A percentile compares a stretch with the other conserved stretches of the same genome.
phyloP scores from a whole-genome alignment of 129 eudicot species.

The sunflower (Helianthus annuus) region HanXRQr2.0-SUNRISE NC_035440.2:111131099-111131598 shows the following conservation, averaged over 20 bases:
- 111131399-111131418: too few relatives aligned
- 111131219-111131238: neutral
- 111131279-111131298: conserved; percentile 97
- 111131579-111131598: neutral
- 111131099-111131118: neutral
- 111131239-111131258: conserved; percentile 92
- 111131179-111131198: neutral
- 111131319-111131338: conserved; percentile 75
- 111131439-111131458: too few relatives aligned
- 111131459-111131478: neutral
- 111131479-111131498: conserved; percentile 98
- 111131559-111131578: neutral
- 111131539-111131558: neutral
- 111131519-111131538: conserved; percentile 88
- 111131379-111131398: too few relatives aligned
- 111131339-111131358: neutral
- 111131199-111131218: neutral
- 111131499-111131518: conserved; percentile 96
- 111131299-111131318: conserved; percentile 96
- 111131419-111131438: too few relatives aligned
- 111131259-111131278: conserved; percentile 90
- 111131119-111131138: neutral
- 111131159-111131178: neutral
- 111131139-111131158: neutral
- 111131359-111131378: too few relatives aligned